phyloP scores from a whole-genome alignment of 768 basidiomycete genomes.

The Lactarius evosmus region DNA sequence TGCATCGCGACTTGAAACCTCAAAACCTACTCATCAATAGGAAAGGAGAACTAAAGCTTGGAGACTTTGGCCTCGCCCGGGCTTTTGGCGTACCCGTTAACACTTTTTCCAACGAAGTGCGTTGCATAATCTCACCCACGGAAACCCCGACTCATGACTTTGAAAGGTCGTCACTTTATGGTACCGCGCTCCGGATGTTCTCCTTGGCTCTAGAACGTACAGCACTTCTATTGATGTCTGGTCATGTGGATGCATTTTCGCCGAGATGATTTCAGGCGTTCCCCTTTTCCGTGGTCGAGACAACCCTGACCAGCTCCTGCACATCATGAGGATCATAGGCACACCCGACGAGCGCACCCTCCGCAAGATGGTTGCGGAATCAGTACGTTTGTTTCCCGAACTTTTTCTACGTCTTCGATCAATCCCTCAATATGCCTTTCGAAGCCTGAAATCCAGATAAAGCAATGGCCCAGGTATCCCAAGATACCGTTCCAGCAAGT shows the following conservation, averaged over 20 bases:
- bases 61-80: conserved; percentile 95
- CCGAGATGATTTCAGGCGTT: conserved; percentile 98
- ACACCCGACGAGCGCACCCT: conserved; percentile 89
- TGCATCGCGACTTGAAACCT: conserved; percentile 97
- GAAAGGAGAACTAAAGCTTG: conserved; percentile 94
- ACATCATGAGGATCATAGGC: conserved; percentile 96
- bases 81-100: conserved; percentile 99
- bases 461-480: conserved; percentile 84
- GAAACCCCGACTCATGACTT: conserved; percentile 18
- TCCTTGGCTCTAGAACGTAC: conserved; percentile 95
- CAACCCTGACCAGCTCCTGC: conserved; percentile 95
- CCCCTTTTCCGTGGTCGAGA: conserved; percentile 96
- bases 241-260: conserved; percentile 99
- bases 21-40: conserved; percentile 98
- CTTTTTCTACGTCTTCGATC: neutral
- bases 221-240: conserved; percentile 98
- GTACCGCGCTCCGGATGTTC: conserved; percentile 98
- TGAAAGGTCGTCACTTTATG: conserved; percentile 91
- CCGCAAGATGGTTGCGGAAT: conserved; percentile 85
- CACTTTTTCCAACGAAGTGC: conserved; percentile 94
- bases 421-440: conserved; percentile 20
- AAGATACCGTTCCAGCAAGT: conserved; percentile 79
- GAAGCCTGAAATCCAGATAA: conserved; percentile 79
- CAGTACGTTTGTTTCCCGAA: conserved; percentile 50
- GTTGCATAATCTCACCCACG: conserved; percentile 23